phyloP scores from a whole-genome alignment of 139 green algal species.

The Tetradesmus lagerheimii region DNA sequence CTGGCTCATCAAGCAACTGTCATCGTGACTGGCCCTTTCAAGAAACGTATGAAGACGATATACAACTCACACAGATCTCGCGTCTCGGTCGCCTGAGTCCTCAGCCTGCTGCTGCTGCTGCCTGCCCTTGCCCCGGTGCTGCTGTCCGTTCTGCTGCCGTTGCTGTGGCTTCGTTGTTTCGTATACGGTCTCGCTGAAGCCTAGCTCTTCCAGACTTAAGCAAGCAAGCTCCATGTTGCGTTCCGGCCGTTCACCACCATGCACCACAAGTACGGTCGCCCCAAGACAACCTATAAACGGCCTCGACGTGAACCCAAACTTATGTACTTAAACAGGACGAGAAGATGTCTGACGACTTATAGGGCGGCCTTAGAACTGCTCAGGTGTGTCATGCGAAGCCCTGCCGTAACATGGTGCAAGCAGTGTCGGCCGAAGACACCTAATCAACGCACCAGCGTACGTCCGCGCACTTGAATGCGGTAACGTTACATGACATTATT shows the following conservation, averaged over 20 bases:
- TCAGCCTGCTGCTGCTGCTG: neutral
- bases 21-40: neutral
- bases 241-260: neutral
- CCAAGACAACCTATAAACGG: neutral
- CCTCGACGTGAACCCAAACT: neutral
- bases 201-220: neutral
- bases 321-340: neutral
- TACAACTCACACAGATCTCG: constrained; percentile 7
- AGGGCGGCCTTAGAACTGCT: too few species aligned
- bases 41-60: neutral
- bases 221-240: neutral
- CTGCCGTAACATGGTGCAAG: neutral
- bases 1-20: neutral
- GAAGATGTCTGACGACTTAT: neutral
- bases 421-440: neutral
- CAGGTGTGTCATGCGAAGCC: neutral
- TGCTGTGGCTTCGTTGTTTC: neutral
- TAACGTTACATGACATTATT: too few species aligned
- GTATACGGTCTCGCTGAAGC: neutral
- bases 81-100: neutral
- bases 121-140: neutral
- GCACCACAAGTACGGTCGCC: neutral
- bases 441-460: neutral
- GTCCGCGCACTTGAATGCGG: too few species aligned
- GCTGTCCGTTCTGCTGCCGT: neutral